Base-by-base conservation (phyloP, 371 early-diverging fungal species). In the Coemansia sp. region DNA sequence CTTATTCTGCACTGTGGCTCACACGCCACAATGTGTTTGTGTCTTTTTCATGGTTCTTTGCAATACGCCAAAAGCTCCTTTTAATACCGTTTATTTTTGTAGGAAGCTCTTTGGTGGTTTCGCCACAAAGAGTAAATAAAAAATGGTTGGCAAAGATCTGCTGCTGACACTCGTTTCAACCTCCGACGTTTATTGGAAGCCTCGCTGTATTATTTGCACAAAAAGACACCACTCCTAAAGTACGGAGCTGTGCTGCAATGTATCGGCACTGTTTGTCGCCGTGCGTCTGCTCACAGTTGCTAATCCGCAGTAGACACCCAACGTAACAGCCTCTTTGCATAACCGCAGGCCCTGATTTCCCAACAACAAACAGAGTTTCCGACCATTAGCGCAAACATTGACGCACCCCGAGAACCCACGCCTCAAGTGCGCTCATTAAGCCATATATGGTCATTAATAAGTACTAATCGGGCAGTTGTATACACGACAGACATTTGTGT, bases 211-310 rank as follows among this genome's bases (percentile, higher is more conserved):
- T n/a, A 78, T 88, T 59, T 88, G 88, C 71, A 89, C 90, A 37
- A 90, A 25, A 90, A 75, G 90, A 89, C 69, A 80, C 88, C 25
- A 44, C 86, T 87, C 74, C 86, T 86, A 80, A 67, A 68, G 18
- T 65, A 80, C 52, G 86, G 87, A 20, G 84, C 80, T 42, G 82
- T 83, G 68, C 89, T 88, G 52, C 1, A 62, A 66, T 33, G 82
- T 28, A 80, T 28, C 28, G 28, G 28, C 28, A 28, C 6, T 28
- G 28, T 28, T 28, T 28, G 28, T 5, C 28, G 5, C 5, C 28
- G 5, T 28, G 25, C 25, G 37, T 33, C 9, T 33, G 37, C 37
- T 33, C 37, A 33, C 37, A 33, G 37, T 33, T 6, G 37, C 37
- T 33, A 33, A 33, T 33, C 37, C 37, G 37, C 37, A 33, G 37